These are phyloP conservation scores for Fonsecaea pugnacius DNA, from an alignment of 2,329 filamentous ascomycete species.

Conservation along the genomic window DNA sequence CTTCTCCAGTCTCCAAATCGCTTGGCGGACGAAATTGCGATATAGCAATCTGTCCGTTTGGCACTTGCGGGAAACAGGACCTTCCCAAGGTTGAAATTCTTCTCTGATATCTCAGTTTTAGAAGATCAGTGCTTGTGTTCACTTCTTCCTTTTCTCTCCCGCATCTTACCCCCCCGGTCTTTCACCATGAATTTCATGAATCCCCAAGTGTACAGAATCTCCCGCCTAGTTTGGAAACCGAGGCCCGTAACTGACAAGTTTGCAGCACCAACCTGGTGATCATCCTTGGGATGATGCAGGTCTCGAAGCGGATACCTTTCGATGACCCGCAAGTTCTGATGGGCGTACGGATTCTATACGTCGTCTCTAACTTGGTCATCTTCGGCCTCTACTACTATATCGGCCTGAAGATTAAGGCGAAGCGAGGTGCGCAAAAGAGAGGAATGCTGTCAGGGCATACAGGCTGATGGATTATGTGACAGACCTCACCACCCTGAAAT, in stretches of 20 bases:
- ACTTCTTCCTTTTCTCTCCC: not conserved
- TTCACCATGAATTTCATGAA: constrained; percentile 27
- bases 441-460: not conserved
- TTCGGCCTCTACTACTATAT: constrained; percentile 82
- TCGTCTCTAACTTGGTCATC: constrained; percentile 81
- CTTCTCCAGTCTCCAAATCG: constrained; percentile 1
- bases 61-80: not conserved
- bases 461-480: constrained; percentile 20
- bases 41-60: constrained; percentile 28
- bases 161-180: not conserved
- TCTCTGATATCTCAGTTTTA: not conserved
- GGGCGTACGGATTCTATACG: constrained; percentile 66
- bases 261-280: constrained; percentile 86
- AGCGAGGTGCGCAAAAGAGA: constrained; percentile 76
- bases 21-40: constrained; percentile 6
- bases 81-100: not conserved
- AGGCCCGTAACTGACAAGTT: constrained; percentile 38
- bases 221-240: not conserved
- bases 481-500: constrained; percentile 98
- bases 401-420: constrained; percentile 84
- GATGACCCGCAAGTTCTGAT: constrained; percentile 78
- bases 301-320: constrained; percentile 92
- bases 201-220: constrained; percentile 25
- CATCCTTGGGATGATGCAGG: constrained; percentile 98
- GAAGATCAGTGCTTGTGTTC: not conserved